A percentile compares a stretch with the other conserved stretches of the same genome.
Evolutionary conservation across 2,329 filamentous ascomycete species (phyloP).

Genomic region (Scytalidium sp.): DNA sequence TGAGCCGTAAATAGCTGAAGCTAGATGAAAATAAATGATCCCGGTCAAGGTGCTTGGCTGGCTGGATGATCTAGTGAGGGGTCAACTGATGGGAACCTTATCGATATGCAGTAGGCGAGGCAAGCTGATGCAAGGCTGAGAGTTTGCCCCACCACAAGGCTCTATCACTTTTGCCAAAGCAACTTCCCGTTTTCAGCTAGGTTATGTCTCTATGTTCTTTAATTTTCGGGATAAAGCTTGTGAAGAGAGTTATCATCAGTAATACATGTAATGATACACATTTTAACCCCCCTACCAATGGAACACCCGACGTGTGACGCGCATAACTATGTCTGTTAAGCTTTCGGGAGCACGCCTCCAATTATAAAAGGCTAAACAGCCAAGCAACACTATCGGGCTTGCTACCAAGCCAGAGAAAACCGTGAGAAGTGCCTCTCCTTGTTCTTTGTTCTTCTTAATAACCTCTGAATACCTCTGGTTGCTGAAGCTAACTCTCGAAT

Average conservation of each 20-base stretch:
- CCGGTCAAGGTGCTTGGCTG: neutral
- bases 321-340: neutral
- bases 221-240: no score
- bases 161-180: neutral
- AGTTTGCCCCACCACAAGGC: neutral
- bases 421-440: slow-evolving; percentile 43
- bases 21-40: neutral
- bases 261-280: neutral
- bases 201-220: no score
- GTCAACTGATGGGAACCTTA: neutral
- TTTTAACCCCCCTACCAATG: neutral
- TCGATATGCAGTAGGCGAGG: neutral
- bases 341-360: slow-evolving; percentile 5
- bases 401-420: slow-evolving; percentile 13
- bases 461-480: slow-evolving; percentile 90
- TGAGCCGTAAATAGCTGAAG: neutral
- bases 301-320: neutral
- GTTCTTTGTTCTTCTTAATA: slow-evolving; percentile 63
- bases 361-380: slow-evolving; percentile 13
- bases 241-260: no score
- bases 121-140: neutral
- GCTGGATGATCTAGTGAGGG: neutral
- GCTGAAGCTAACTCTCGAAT: slow-evolving; percentile 87
- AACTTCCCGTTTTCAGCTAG: neutral
- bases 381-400: slow-evolving; percentile 15